Conservation (phyloP, 2,329 filamentous ascomycete genomes). For the Fusarium nelsonii region DNA sequence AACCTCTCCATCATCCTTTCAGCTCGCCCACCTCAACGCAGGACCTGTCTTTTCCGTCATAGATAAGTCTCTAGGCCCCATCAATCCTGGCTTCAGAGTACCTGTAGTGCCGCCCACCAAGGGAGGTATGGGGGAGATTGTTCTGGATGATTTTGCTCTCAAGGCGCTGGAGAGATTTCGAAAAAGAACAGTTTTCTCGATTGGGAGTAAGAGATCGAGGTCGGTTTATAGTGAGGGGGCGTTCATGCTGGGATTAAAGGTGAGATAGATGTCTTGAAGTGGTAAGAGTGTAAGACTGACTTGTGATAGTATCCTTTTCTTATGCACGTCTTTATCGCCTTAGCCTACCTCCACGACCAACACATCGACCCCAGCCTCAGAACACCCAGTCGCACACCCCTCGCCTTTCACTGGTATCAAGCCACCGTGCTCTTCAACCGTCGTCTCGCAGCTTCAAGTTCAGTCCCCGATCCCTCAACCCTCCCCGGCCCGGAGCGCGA, state of each 20-base stretch:
- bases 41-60: conserved; percentile 22
- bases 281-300: neutral
- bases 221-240: conserved; percentile 54
- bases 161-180: conserved; percentile 58
- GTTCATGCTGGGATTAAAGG: conserved; percentile 55
- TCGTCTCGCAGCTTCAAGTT: conserved; percentile 53
- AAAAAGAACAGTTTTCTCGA: conserved; percentile 56
- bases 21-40: conserved; percentile 39
- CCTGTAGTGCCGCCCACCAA: conserved; percentile 44
- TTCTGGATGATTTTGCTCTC: conserved; percentile 51
- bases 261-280: conserved; percentile 34
- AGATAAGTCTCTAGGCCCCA: conserved; percentile 22
- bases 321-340: conserved; percentile 65
- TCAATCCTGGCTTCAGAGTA: conserved; percentile 37
- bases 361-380: conserved; percentile 49
- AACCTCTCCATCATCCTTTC: conserved; percentile 36
- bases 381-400: conserved; percentile 48
- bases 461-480: conserved; percentile 41
- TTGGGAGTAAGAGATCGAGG: conserved; percentile 52
- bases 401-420: conserved; percentile 62
- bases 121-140: conserved; percentile 42
- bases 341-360: conserved; percentile 67
- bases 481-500: conserved; percentile 58
- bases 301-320: conserved; percentile 61
- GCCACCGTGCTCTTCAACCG: conserved; percentile 62